Base-by-base conservation (phyloP, 306 rosid genomes). In the Citrullus mucosospermus region DNA sequence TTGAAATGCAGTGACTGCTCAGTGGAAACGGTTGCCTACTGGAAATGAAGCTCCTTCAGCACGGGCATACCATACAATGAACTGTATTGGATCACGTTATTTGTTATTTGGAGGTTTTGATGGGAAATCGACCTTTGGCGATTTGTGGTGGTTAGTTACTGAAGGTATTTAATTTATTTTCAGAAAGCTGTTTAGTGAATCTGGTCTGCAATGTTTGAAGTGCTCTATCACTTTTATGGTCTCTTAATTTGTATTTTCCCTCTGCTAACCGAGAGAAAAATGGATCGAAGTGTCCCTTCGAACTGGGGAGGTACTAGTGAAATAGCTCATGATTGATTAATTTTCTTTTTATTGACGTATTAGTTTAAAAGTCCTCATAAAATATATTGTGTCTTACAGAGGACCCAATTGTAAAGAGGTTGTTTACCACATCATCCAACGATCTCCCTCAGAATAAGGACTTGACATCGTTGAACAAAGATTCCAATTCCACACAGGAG, bases 101-200 rank as follows among this genome's bases (percentile, higher is more conserved):
- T 84, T 95, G 69, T 84, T 95, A 58, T 89, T 89, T 80, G 98
- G 98, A 58, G 98, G 98, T 83, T 92, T 92, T 86, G 98, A 95
- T 86, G 97, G 98, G 65, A 95, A 95, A 81, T 80, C 91, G 65
- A 92, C 98, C 55, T 95, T 85, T 85, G 97, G 93, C 60, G 97
- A 95, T 86, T 78, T 90, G 25, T 95, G 98, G 98, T 91, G 98
- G 98, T 83, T 95, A 82, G 97, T 92, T 82, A 91, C 97, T 34
- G 96, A 91, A 92, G 98, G 98, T 95, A 85, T 50, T 65, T 44
- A 46, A 39, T 56, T 75, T 80, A 12, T 75, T 80, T 83, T 73
- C 69, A 59, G 80, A 20, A 57, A 62, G 59, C 54, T 36, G 56
- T 25, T 83, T 44, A 46, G 48, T n/a, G 44, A 61, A 55, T 78